Evolutionary conservation across 2,329 filamentous ascomycete species (phyloP).

Genomic region (Epichloe glyceriae): DNA sequence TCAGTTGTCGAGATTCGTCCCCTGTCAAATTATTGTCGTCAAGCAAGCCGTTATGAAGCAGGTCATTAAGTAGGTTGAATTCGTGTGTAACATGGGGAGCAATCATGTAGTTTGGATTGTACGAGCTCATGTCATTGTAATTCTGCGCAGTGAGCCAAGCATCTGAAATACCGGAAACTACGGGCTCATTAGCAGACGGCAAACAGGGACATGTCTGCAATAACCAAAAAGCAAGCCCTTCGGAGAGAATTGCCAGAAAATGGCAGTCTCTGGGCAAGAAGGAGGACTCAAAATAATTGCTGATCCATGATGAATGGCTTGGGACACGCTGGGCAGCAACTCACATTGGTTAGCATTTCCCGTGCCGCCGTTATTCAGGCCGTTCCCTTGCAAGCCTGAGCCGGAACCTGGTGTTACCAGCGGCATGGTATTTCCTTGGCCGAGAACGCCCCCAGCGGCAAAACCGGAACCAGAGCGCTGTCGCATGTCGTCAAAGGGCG

Average conservation of each 20-base stretch:
- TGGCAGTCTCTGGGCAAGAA: background rate
- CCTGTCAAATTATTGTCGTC: constrained; percentile 66
- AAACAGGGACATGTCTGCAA: background rate
- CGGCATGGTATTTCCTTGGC: constrained; percentile 43
- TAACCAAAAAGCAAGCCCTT: background rate
- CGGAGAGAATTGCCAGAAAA: background rate
- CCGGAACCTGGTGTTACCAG: constrained; percentile 60
- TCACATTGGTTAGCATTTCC: constrained; percentile 63
- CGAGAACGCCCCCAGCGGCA: constrained; percentile 28
- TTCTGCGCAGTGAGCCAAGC: constrained; percentile 71
- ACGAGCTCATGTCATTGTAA: constrained; percentile 88
- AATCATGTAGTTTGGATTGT: constrained; percentile 92
- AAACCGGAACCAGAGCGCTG: constrained; percentile 28
- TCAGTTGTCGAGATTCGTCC: constrained; percentile 44
- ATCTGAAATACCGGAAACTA: constrained; percentile 68
- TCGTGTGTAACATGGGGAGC: constrained; percentile 85
- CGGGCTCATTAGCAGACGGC: constrained; percentile 5
- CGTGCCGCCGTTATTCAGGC: constrained; percentile 33
- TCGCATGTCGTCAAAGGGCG: constrained; percentile 25
- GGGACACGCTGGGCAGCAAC: constrained; percentile 6
- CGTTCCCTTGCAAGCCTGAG: constrained; percentile 51
- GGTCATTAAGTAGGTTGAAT: constrained; percentile 93
- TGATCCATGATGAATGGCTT: background rate
- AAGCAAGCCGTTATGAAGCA: constrained; percentile 79
- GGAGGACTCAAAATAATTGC: background rate